Base-by-base conservation (phyloP, 192 early-diverging fungal genomes). In the Entophlyctis helioformis region DNA sequence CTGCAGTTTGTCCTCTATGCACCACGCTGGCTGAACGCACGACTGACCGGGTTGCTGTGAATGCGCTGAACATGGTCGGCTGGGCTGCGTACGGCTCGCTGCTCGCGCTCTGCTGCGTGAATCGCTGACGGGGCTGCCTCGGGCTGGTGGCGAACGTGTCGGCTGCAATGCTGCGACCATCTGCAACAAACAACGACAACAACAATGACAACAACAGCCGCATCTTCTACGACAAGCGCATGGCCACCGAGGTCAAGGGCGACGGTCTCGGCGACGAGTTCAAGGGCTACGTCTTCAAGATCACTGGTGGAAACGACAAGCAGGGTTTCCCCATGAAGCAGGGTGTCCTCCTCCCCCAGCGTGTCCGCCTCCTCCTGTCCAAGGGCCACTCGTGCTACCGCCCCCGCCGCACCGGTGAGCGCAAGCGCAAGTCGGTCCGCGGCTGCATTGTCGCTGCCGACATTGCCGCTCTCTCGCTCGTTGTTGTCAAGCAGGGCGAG, bases 291-390 rank as follows among this genome's bases (percentile, higher is more conserved):
- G 84, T 96, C 60, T 92, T 98, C 84, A 89, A 89, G 59, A 93
- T 98, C 71, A 87, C 91, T 47, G 95, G 95, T 65, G 95, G 95
- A 59, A 96, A 98, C 83, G 95, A 98, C 80, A 98, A 98, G 84
- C 66, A 63, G 54, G 67, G 67, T 52, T 98, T 98, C 88, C 95
- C 95, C 54, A 98, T 98, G 95, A 98, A 96, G 84, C 95, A 98
- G 78, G 95, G 95, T 88, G 87, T 98, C 53, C 59, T 76, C 22
- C 48, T 57, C 38, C 60, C 63, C 24, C 57, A 55, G 42, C 71
- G 75, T 72, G 72, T 77, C 46, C 65, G 70, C 41, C 65, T 78
- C 48, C 62, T 78, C 23, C 67, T 78, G 32, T 79, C 81, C 54
- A 80, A 87, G 71, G 94, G 94, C 54, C 91, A 94, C 85, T 94